These are phyloP conservation scores for Fusarium chuoi DNA, from an alignment of 2,329 filamentous ascomycete genomes.

Conservation along the genomic window DNA sequence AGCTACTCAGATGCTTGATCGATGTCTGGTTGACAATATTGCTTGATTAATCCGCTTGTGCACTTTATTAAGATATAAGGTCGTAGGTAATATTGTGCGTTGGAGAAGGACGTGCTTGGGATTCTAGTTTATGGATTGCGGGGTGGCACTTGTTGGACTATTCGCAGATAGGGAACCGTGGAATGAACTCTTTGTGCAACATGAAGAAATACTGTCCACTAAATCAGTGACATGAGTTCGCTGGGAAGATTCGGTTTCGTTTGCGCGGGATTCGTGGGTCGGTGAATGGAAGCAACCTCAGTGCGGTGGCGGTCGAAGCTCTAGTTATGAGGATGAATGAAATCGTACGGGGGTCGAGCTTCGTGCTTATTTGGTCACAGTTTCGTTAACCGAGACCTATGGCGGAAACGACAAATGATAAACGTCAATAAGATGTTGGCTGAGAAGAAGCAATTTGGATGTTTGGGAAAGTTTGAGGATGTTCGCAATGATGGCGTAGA, in stretches of 20 bases:
- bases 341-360: constrained; percentile 32
- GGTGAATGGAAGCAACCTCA: not conserved
- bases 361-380: constrained; percentile 35
- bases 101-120: constrained; percentile 8
- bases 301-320: constrained; percentile 18
- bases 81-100: constrained; percentile 5
- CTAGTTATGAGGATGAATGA: constrained; percentile 23
- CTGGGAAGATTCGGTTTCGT: not conserved
- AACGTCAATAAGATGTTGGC: not conserved
- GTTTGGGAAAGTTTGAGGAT: constrained; percentile 26
- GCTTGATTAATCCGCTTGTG: not conserved
- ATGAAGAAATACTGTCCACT: not conserved
- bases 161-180: not conserved
- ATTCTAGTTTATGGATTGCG: constrained; percentile 18
- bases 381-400: not conserved
- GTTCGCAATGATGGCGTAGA: constrained; percentile 27
- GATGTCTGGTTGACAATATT: not conserved
- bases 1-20: not conserved
- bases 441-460: not conserved
- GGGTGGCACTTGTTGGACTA: constrained; percentile 20
- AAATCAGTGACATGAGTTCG: not conserved
- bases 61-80: not conserved
- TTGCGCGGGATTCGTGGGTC: not conserved
- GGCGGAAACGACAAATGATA: not conserved
- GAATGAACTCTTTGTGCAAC: not conserved